phyloP scores from a whole-genome alignment of 2,329 filamentous ascomycete genomes.

The Aspergillus spinulosporus region DNA sequence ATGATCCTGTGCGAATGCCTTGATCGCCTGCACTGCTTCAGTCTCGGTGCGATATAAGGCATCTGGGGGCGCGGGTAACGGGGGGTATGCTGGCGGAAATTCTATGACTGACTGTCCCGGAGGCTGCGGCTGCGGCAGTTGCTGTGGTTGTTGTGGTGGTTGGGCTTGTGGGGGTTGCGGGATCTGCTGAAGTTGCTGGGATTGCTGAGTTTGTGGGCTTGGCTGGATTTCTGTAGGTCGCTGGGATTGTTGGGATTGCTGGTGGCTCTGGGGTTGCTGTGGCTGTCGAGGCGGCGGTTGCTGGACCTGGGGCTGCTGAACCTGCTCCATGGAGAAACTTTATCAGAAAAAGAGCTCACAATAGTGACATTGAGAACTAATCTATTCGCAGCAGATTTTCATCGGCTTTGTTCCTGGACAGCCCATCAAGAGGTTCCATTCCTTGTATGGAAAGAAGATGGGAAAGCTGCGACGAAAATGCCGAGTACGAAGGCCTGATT shows the following conservation, averaged over 20 bases:
- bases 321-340: neutral
- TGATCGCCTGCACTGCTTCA: slow-evolving; percentile 13
- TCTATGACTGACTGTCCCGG: neutral
- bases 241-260: neutral
- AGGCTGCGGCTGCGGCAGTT: neutral
- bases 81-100: neutral
- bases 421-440: slow-evolving; percentile 1
- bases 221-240: neutral
- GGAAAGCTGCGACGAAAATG: neutral
- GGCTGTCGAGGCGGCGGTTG: too few relatives aligned
- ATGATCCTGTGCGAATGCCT: slow-evolving; percentile 11
- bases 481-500: neutral
- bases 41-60: slow-evolving; percentile 9
- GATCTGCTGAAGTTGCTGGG: neutral
- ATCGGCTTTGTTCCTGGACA: neutral
- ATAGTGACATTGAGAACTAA: neutral
- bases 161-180: neutral
- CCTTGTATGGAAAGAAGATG: neutral
- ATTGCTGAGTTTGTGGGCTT: neutral
- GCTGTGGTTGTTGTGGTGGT: neutral
- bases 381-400: neutral
- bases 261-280: neutral
- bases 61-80: slow-evolving; percentile 13
- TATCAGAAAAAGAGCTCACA: neutral
- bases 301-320: neutral